Evolutionary conservation across 2,329 filamentous ascomycete species (phyloP).

Genomic region (Ophiostoma pallidulum): DNA sequence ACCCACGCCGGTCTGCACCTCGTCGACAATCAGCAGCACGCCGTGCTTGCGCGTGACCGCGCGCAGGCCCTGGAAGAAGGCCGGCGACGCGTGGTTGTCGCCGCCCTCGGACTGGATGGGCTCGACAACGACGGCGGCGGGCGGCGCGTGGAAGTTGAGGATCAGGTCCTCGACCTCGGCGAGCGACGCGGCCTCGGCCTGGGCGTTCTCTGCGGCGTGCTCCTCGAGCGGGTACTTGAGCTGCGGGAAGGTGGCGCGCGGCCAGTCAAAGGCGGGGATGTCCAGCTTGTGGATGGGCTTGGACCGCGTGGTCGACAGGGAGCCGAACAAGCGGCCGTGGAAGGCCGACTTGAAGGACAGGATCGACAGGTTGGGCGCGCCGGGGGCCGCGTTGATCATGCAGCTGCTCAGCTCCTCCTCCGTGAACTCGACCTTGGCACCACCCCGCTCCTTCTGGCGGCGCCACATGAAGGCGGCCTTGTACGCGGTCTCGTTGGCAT

Average conservation of each 20-base stretch:
- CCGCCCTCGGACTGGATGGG: slow-evolving; percentile 90
- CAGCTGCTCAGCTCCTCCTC: slow-evolving; percentile 61
- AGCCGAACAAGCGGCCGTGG: slow-evolving; percentile 84
- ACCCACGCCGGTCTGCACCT: slow-evolving; percentile 88
- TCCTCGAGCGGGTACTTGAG: slow-evolving; percentile 82
- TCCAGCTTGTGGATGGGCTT: slow-evolving; percentile 94
- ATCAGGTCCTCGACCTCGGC: slow-evolving; percentile 78
- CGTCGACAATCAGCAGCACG: slow-evolving; percentile 82
- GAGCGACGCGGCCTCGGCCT: slow-evolving; percentile 70
- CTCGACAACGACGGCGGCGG: slow-evolving; percentile 76
- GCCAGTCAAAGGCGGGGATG: slow-evolving; percentile 93
- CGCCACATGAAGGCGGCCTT: slow-evolving; percentile 95
- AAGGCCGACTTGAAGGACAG: slow-evolving; percentile 82
- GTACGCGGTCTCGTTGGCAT: slow-evolving; percentile 90
- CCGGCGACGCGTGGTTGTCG: slow-evolving; percentile 83
- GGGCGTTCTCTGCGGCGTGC: slow-evolving; percentile 69
- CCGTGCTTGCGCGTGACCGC: slow-evolving; percentile 67
- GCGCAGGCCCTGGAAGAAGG: slow-evolving; percentile 78
- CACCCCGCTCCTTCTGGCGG: slow-evolving; percentile 71
- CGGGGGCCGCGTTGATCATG: slow-evolving; percentile 75
- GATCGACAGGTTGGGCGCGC: slow-evolving; percentile 69
- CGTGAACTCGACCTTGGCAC: slow-evolving; percentile 67
- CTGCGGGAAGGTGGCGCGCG: slow-evolving; percentile 74
- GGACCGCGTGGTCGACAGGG: slow-evolving; percentile 77
- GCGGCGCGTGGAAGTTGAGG: slow-evolving; percentile 66